phyloP scores from a whole-genome alignment of 2,329 filamentous ascomycete genomes.

The Arachnopeziza araneosa region DNA sequence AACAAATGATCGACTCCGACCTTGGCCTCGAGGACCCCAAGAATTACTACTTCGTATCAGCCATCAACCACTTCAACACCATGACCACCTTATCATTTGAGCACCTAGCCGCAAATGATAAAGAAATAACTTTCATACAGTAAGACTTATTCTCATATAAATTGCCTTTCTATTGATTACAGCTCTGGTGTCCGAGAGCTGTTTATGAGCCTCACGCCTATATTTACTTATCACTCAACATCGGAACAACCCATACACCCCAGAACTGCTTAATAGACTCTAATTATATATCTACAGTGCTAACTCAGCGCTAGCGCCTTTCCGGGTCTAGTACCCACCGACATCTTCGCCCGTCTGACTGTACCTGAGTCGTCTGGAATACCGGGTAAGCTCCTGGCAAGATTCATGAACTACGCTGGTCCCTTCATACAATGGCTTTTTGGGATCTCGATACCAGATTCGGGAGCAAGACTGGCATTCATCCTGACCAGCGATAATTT shows the following conservation, averaged over 20 bases:
- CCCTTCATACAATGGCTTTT: slow-evolving; percentile 15
- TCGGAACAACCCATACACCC: no score
- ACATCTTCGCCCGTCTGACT: slow-evolving; percentile 21
- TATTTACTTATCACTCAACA: no score
- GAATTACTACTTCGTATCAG: slow-evolving; percentile 31
- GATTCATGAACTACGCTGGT: slow-evolving; percentile 10
- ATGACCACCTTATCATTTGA: slow-evolving; percentile 44
- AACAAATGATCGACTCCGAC: slow-evolving; percentile 38
- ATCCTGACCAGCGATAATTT: slow-evolving; percentile 23
- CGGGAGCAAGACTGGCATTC: slow-evolving; percentile 33
- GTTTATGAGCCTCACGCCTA: no score
- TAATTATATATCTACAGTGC: no score
- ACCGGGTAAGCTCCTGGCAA: background rate
- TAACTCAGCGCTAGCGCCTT: no score
- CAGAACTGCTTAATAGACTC: no score
- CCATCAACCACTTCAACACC: slow-evolving; percentile 39
- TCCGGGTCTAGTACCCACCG: slow-evolving; percentile 26
- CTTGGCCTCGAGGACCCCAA: slow-evolving; percentile 33
- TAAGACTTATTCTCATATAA: no score
- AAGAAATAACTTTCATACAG: slow-evolving; percentile 36
- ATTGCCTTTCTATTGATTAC: no score
- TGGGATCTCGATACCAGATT: slow-evolving; percentile 19
- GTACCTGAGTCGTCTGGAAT: slow-evolving; percentile 18
- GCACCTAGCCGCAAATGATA: slow-evolving; percentile 39
- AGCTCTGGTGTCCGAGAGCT: no score